A percentile compares a stretch with the other conserved stretches of the same genome.
Conservation (phyloP, 2,329 filamentous ascomycete genomes). For the Trichoderma sp. region DNA sequence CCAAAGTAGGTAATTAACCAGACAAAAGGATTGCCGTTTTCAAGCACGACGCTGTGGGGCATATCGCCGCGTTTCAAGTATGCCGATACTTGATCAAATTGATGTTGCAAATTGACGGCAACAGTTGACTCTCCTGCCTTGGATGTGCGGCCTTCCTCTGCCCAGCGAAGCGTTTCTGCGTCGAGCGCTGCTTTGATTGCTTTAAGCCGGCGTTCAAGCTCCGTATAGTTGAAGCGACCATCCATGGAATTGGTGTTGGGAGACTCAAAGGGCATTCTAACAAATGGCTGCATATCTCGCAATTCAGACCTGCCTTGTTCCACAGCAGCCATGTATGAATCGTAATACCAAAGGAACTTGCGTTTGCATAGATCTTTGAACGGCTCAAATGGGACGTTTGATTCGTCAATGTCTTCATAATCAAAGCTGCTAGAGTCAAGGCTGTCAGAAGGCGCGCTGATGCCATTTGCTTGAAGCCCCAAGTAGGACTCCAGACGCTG, state of each 20-base stretch:
- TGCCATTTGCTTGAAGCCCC: conserved; percentile 61
- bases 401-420: conserved; percentile 57
- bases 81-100: conserved; percentile 81
- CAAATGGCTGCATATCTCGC: conserved; percentile 66
- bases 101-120: conserved; percentile 78
- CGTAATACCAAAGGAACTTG: conserved; percentile 94
- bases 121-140: conserved; percentile 72
- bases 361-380: conserved; percentile 91
- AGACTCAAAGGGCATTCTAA: conserved; percentile 84
- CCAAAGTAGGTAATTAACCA: conserved; percentile 92
- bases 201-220: conserved; percentile 70
- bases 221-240: conserved; percentile 79
- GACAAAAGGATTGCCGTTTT: conserved; percentile 82
- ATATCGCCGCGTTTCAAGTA: conserved; percentile 72
- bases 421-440: conserved; percentile 41
- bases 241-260: conserved; percentile 76
- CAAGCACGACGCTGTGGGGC: conserved; percentile 75
- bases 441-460: conserved; percentile 33
- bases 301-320: conserved; percentile 66
- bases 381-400: conserved; percentile 69
- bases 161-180: conserved; percentile 74
- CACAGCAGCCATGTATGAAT: conserved; percentile 77
- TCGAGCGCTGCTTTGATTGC: conserved; percentile 72
- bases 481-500: conserved; percentile 82
- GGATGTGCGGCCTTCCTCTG: conserved; percentile 64